Evolutionary conservation across 306 rosid species (phyloP), one percentile per base, ranked within the genome.

Genomic region (Sicyos edulis): DNA sequence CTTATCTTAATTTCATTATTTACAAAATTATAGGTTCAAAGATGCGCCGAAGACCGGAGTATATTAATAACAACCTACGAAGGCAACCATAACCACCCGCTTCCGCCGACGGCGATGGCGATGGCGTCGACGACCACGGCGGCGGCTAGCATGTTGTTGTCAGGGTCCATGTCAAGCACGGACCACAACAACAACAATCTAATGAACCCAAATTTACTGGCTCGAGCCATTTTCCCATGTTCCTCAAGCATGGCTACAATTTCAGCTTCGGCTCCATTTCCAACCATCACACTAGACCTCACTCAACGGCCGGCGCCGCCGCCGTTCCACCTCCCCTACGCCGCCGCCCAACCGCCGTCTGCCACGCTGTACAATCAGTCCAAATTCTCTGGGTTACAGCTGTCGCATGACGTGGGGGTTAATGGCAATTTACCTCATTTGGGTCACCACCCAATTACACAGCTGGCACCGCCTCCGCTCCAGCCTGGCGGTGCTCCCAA

Each of bases 91-190:
- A 95, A 89, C 80, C 99, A 95, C 75, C 99, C 99, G 9, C 83
- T 95, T 26, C 99, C 97, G 6, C 99, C 96, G 0, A 91, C 99
- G 2, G 99, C 99, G 1, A 85, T 91, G 96, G 96, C 97, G 14
- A 95, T 95, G 99, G 97, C 96, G 7, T 87, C 95, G 0, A 95
- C 99, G 7, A 95, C 99, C 0, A 3, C 92, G 0, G 97, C 99
- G 11, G 99, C 99, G 0, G 99, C 96, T 0, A 89, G 77, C 76
- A 95, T 95, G 97, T 70, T 95, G 55, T 82, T 95, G 0, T 87
- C 97, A 2, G 99, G 99, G 42, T 88, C 97, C 26, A 89, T 85
- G 96, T 80, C 97, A 0, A 95, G 99, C 54, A 95, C 87, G 0
- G 99, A 95, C 56, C 73, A 68, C 19, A 96, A 88, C 5, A 26